Conservation (phyloP, 2,329 filamentous ascomycete species). For the Periconia sp. region DNA sequence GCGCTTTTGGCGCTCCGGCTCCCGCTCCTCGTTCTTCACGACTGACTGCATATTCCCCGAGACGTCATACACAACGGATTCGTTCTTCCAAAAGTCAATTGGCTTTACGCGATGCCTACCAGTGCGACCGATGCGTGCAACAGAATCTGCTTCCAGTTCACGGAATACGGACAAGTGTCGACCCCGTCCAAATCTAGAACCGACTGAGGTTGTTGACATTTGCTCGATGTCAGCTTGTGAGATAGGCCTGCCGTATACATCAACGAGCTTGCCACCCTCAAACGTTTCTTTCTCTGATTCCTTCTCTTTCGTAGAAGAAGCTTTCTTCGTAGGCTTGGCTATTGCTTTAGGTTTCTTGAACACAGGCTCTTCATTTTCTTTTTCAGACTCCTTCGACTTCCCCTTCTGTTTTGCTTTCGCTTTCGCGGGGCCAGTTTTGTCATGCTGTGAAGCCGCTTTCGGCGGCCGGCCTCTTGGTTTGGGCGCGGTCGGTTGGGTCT, state of each 20-base stretch:
- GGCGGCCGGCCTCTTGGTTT: constrained; percentile 36
- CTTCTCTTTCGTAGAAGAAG: constrained; percentile 12
- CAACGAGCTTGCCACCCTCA: constrained; percentile 37
- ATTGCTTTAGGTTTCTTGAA: constrained; percentile 37
- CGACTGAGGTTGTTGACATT: constrained; percentile 39
- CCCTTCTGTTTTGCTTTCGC: constrained; percentile 14
- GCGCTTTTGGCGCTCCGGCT: constrained; percentile 39
- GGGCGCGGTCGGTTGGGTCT: constrained; percentile 19
- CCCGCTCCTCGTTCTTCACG: constrained; percentile 72
- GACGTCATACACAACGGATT: constrained; percentile 73
- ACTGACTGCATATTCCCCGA: constrained; percentile 77
- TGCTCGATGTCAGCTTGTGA: constrained; percentile 40
- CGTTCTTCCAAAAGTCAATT: constrained; percentile 85
- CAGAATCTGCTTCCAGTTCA: constrained; percentile 37
- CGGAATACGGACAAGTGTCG: constrained; percentile 43
- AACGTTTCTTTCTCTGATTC: constrained; percentile 16
- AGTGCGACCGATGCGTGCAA: constrained; percentile 59
- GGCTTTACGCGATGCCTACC: constrained; percentile 81
- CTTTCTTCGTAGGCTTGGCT: constrained; percentile 31
- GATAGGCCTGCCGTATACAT: constrained; percentile 38
- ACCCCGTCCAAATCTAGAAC: constrained; percentile 40
- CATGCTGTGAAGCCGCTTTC: constrained; percentile 21
- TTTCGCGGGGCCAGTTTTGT: constrained; percentile 12
- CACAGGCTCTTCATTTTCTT: constrained; percentile 18
- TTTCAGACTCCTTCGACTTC: constrained; percentile 12